phyloP scores from a whole-genome alignment of 2,329 filamentous ascomycete genomes.

The Neopestalotiopsis clavispora region DNA sequence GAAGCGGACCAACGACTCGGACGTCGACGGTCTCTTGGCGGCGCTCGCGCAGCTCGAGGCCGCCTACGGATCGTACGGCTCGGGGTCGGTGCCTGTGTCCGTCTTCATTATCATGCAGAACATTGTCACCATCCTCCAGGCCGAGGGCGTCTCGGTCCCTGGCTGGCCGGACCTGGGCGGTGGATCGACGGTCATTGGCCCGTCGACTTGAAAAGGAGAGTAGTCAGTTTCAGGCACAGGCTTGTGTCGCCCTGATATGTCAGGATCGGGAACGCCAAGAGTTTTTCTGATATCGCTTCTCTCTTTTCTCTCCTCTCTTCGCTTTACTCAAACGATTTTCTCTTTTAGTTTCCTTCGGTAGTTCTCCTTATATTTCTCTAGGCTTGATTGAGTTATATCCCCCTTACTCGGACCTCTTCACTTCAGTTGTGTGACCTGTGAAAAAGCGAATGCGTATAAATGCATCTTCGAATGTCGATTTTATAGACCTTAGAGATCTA shows the following conservation, averaged over 20 bases:
- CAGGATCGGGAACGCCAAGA: background rate
- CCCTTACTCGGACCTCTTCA: background rate
- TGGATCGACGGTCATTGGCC: slow-evolving; percentile 24
- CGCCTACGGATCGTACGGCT: slow-evolving; percentile 27
- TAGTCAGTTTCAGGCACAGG: background rate
- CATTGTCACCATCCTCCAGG: slow-evolving; percentile 30
- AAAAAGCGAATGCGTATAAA: too few species aligned
- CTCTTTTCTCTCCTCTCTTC: slow-evolving; percentile 17
- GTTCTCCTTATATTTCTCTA: slow-evolving; percentile 9
- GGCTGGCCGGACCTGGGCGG: slow-evolving; percentile 29
- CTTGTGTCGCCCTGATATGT: slow-evolving; percentile 5
- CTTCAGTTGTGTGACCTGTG: too few species aligned
- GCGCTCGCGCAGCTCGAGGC: slow-evolving; percentile 27
- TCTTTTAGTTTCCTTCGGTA: slow-evolving; percentile 18
- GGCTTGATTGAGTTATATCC: slow-evolving; percentile 23
- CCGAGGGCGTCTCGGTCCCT: slow-evolving; percentile 26
- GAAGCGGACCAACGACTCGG: background rate
- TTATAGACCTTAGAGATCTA: too few species aligned
- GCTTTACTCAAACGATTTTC: slow-evolving; percentile 10
- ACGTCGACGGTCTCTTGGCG: slow-evolving; percentile 24
- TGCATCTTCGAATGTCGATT: too few species aligned
- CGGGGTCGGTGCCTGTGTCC: slow-evolving; percentile 25
- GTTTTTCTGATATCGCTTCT: slow-evolving; percentile 1
- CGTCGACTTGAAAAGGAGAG: slow-evolving; percentile 20
- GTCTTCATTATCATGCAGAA: slow-evolving; percentile 31